Base-by-base conservation (phyloP, 345 rosid species). In the Eucalyptus tenuipes region DNA sequence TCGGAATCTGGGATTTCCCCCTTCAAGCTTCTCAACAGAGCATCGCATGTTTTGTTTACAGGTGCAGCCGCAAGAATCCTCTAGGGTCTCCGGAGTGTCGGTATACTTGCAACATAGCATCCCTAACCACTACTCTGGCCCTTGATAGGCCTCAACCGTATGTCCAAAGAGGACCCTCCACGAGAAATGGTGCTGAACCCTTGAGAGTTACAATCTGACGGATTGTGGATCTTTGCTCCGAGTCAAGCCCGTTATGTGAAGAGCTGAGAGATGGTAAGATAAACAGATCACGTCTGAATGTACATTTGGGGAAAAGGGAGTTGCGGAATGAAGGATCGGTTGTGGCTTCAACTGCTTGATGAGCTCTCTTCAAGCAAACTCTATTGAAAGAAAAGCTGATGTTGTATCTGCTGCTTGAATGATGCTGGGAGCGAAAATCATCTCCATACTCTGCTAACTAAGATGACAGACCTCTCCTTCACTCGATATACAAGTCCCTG, bases 341-440 rank as follows among this genome's bases (percentile, higher is more conserved):
- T 14, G 88, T 91, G 17, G 92, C 92, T 89, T 91, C 88, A n/a
- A 92, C 79, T 27, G 94, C 95, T 86, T 92, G 91, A 86, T 91
- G 93, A 85, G 91, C 92, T 86, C 93, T 89, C 75, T 92, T 92
- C 40, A 91, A 86, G 88, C 90, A 92, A 29, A 90, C 93, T 90
- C 93, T 90, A 88, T 91, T 93, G 88, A 92, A 92, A 48, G 94
- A 93, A 93, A 92, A 91, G 88, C 90, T 88, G 85, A 93, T 86
- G 53, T 93, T 90, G 49, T 91, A 92, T 87, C 52, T 91, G 79
- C 37, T 7, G 33, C 87, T 87, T 37, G 91, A 22, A 49, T 2
- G 48, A 85, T 92, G 92, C 89, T 90, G 94, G 52, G 52, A 85
- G 71, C 86, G 86, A 89, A 93, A 92, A 20, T 91, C 91, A 45